Base-by-base conservation (phyloP, 2,329 filamentous ascomycete genomes). In the Pseudocercospora fuligena region DNA sequence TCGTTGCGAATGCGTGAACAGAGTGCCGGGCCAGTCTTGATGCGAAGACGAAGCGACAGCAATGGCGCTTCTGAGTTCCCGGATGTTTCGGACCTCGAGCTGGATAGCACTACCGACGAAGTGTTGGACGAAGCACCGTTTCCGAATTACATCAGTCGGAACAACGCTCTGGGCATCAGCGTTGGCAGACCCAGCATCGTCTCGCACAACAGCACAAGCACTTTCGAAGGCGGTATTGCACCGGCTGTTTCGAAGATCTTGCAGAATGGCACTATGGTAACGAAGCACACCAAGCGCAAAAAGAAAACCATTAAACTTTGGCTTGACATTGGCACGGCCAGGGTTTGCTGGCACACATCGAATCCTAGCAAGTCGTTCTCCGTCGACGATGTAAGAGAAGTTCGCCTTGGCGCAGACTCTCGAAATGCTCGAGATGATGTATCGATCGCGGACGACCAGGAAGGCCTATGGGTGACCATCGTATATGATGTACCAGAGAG, bases 321-420 rank as follows among this genome's bases (percentile, higher is more conserved):
- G 61, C 88, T 98, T 25, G 93, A 98, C 74, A 86, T 91, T 25
- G 91, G 94, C 74, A 87, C 91, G 1, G 94, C 92, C 67, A 95
- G 93, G 78, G 92, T 99, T 25, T 91, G 87, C 27, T 98, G 94
- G 94, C 92, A 97, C 78, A 87, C 89, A 56, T 88, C 86, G 8
- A 89, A 92, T 40, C 89, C 91, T 0, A 87, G 89, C 25, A 98
- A 97, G 78, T 89, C 88, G 61, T 91, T 99, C 70, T 96, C 97
- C 78, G 92, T 99, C 69, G 95, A 99, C 75, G 93, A 98, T 77
- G 94, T 99, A 74, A 91, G 92, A 75, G 93, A 97, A 75, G 93
- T 98, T 57, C 89, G 94, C 69, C 88, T 90, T 36, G 93, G 92
- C 19, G 87, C 87, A 12, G 92, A 98, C 76, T 92, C 94, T 19